Percentiles rank a stretch among this genome's conserved stretches.
Conservation (phyloP, 164 flowering plant species). For the Malania oleifera region DNA sequence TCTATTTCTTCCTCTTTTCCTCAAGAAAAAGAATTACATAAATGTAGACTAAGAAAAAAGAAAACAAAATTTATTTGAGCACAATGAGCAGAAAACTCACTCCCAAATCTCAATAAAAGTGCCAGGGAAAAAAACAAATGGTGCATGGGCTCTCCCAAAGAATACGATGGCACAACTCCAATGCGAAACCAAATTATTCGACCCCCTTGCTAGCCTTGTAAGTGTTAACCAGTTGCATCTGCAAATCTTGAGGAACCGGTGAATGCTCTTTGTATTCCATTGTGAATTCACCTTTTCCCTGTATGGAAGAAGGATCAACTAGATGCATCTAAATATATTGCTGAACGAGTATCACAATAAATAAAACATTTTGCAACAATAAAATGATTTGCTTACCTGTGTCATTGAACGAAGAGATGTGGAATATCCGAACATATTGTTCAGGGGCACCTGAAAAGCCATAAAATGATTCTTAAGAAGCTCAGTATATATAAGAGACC, state of each 20-base stretch:
- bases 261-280: slow-evolving; percentile 96
- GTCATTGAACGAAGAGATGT: slow-evolving; percentile 98
- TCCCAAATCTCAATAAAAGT: too few relatives aligned
- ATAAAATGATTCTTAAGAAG: slow-evolving; percentile 6
- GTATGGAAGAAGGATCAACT: slow-evolving; percentile 14
- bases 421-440: slow-evolving; percentile 98
- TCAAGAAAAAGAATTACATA: too few relatives aligned
- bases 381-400: slow-evolving; percentile 46
- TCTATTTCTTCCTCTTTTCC: too few relatives aligned
- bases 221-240: slow-evolving; percentile 74
- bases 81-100: too few relatives aligned
- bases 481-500: too few relatives aligned
- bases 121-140: too few relatives aligned
- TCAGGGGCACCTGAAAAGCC: slow-evolving; percentile 79
- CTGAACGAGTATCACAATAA: too few relatives aligned
- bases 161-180: too few relatives aligned
- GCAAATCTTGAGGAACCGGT: slow-evolving; percentile 80
- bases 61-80: too few relatives aligned
- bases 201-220: slow-evolving; percentile 48
- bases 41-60: too few relatives aligned
- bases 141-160: too few relatives aligned
- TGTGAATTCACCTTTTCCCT: slow-evolving; percentile 99
- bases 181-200: slow-evolving; percentile 20
- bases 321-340: neutral
- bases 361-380: neutral